Evolutionary conservation across 2,329 filamentous ascomycete genomes (phyloP), one percentile per base, ranked within the genome.

Genomic region (Fusarium zealandicum): DNA sequence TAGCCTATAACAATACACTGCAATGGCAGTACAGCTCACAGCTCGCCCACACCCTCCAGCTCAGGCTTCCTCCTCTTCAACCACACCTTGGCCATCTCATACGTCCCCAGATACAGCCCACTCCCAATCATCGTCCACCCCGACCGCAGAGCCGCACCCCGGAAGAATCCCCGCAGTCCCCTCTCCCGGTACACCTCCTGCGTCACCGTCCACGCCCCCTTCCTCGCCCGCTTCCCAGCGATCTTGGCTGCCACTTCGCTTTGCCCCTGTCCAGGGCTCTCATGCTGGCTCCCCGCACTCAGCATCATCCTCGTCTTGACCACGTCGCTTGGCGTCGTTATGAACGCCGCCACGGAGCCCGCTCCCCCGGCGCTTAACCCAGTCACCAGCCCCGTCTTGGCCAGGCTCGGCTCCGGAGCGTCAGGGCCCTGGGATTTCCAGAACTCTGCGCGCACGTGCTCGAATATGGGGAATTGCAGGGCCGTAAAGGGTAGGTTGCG

Each of bases 251-350:
- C 31, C 37, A 49, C 42, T 28, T 59, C 47, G 28, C 17, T 43
- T 14, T 59, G 43, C 1, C 57, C 42, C 50, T 54, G 48, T 6
- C 25, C 12, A 2, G 37, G 11, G 17, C 35, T 57, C 18, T 61
- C 40, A 6, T 7, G 39, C 18, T 39, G 54, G 18, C 41, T 64
- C 22, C 77, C 79, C 1, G 86, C 86, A 25, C 82, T 80, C 20
- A 96, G 78, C 92, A 96, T 96, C 74, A 96, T 89, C 42, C 90
- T 78, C 60, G 92, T 96, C 78, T 96, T 96, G 18, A 96, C 83
- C 9, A 96, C 91, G 72, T 96, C 93, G 49, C 92, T 85, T 0
- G 93, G 93, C 43, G 92, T 96, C 2, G 92, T 96, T n/a, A 95
- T 72, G 9, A 90, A 82, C 1, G 92, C 90, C 0, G 92, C 88